Percentiles rank a stretch among this genome's conserved stretches.
These are phyloP conservation scores for Lichtheimia hyalospora DNA, from an alignment of 371 early-diverging fungal genomes.

Conservation along the genomic window DNA sequence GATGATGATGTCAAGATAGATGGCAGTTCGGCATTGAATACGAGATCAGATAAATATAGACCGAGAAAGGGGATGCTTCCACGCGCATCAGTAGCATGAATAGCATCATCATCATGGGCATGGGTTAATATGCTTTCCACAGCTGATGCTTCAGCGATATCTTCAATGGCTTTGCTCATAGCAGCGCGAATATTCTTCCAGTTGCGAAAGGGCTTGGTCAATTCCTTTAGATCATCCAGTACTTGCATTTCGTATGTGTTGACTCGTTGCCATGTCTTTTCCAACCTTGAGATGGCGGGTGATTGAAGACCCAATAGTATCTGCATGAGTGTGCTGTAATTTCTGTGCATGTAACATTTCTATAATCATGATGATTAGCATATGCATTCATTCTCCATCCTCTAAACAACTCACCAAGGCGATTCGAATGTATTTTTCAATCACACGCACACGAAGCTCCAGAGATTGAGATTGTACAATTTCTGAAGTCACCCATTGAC, in stretches of 20 bases:
- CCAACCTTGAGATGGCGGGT: slow-evolving; percentile 49
- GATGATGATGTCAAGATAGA: background rate
- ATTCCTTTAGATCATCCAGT: slow-evolving; percentile 51
- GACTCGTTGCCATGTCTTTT: slow-evolving; percentile 56
- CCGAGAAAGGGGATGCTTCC: slow-evolving; percentile 65
- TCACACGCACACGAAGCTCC: slow-evolving; percentile 36
- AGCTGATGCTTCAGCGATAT: slow-evolving; percentile 42
- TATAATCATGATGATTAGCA: slow-evolving; percentile 3
- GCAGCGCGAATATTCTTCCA: slow-evolving; percentile 59
- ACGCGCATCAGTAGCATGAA: slow-evolving; percentile 4
- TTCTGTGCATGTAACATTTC: slow-evolving; percentile 62
- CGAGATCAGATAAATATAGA: slow-evolving; percentile 66
- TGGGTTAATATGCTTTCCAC: slow-evolving; percentile 41
- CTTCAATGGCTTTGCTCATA: slow-evolving; percentile 51
- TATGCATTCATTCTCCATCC: too few relatives aligned
- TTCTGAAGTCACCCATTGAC: slow-evolving; percentile 54
- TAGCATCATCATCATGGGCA: slow-evolving; percentile 14
- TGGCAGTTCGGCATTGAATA: slow-evolving; percentile 65
- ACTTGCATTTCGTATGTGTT: slow-evolving; percentile 45
- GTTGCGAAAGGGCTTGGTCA: slow-evolving; percentile 58
- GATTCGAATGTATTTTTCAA: slow-evolving; percentile 52
- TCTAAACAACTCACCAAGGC: slow-evolving; percentile 32
- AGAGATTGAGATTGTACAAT: slow-evolving; percentile 32
- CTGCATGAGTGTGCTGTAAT: slow-evolving; percentile 61
- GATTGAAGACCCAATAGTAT: slow-evolving; percentile 57